Conservation (phyloP, 768 basidiomycete genomes). For the Crassisporium funariophilum region DNA sequence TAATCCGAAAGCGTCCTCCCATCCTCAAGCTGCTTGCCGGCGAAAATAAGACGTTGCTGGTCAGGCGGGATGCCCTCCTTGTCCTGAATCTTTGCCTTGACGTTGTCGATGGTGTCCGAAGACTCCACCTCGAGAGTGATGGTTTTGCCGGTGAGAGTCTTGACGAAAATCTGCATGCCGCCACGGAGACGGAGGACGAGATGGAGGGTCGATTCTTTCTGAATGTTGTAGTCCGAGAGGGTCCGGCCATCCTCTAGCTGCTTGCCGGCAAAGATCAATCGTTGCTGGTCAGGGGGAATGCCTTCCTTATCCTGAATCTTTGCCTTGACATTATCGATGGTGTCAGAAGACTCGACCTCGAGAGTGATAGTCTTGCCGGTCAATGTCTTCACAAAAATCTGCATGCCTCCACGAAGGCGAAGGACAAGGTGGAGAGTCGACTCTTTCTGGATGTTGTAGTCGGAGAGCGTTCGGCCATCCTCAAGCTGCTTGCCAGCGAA, state of each 20-base stretch:
- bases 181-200: conserved; percentile 38
- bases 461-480: too few relatives aligned
- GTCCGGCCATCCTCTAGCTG: conserved; percentile 34
- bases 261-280: conserved; percentile 27
- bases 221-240: conserved; percentile 49
- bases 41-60: conserved; percentile 71
- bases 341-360: too few relatives aligned
- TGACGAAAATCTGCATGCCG: conserved; percentile 50
- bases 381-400: too few relatives aligned
- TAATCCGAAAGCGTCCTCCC: conserved; percentile 54
- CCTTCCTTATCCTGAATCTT: conserved; percentile 28
- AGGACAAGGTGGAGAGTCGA: too few relatives aligned
- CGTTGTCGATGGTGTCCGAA: conserved; percentile 74
- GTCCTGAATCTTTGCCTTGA: conserved; percentile 77
- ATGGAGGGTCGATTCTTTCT: conserved; percentile 36
- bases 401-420: too few relatives aligned
- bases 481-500: too few relatives aligned
- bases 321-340: too few relatives aligned
- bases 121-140: conserved; percentile 77
- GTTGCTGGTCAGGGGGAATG: conserved; percentile 26
- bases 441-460: too few relatives aligned
- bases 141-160: conserved; percentile 62
- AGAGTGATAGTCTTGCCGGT: too few relatives aligned
- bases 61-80: conserved; percentile 61
- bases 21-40: conserved; percentile 45